Base-by-base conservation (phyloP, 306 rosid genomes). In the Canavalia gladiata region DNA sequence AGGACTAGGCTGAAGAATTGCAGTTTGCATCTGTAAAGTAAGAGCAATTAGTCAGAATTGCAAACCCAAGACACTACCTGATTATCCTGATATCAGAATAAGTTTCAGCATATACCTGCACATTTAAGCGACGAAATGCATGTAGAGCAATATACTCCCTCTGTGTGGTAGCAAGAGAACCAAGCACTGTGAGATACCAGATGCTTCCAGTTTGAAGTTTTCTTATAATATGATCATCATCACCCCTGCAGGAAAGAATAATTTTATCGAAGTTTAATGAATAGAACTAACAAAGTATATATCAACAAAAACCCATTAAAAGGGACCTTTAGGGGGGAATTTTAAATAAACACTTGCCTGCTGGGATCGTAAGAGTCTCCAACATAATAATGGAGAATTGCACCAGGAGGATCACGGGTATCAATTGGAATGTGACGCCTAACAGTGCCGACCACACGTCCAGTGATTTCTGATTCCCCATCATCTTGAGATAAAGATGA, bases 161-260 rank as follows among this genome's bases (percentile, higher is more conserved):
- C 92, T 95, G 99, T 49, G 99, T 95, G 63, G 99, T 95, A 69
- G 99, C 98, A 55, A 93, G 96, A 88, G 99, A 95, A 79, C 99
- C 99, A 49, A 95, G 99, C 74, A 93, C 94, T 11, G 98, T 89
- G 52, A 95, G 84, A 84, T 87, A 89, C 99, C 99, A 95, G 54
- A 85, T 86, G 59, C 92, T 87, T 88, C 92, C 96, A 56, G 81
- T 84, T 85, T 88, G 96, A 83, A 95, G 89, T 82, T 91, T 93
- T 81, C 92, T 87, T 67, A 95, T 84, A 43, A 93, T 89, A 81
- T 95, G 99, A 76, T 91, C 97, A 83, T 93, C 99, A 50, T 93
- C 95, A 84, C 46, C 84, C 87, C 88, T 84, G 87, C 87, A 79
- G 80, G 43, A 80, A 72, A 73, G 55, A 72, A 64, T 10, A 82